These are phyloP conservation scores for Ottelia alismoides DNA, from an alignment of 106 monocot genomes.

Conservation along the genomic window DNA sequence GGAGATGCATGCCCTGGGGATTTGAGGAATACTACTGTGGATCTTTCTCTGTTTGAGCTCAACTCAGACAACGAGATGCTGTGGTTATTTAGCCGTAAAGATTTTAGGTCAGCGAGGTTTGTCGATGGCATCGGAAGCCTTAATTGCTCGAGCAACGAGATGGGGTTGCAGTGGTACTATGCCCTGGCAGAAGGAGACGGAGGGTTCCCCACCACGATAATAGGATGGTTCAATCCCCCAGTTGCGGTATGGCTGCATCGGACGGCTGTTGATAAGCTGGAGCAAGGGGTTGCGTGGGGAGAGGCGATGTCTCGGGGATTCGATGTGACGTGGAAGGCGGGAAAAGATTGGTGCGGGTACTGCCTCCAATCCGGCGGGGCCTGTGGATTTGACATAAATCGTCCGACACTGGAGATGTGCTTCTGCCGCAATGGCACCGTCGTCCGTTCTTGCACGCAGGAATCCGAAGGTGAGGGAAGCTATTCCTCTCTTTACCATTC, in stretches of 20 bases:
- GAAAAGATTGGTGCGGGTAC: slow-evolving; percentile 4
- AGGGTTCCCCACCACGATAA: background rate
- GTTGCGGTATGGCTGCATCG: background rate
- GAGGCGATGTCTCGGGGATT: slow-evolving; percentile 5
- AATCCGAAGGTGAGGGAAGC: too few relatives aligned
- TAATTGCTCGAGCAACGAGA: background rate
- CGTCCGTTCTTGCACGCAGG: background rate
- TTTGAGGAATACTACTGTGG: background rate
- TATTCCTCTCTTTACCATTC: too few relatives aligned
- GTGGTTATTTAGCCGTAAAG: slow-evolving; percentile 9
- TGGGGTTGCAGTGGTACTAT: too few relatives aligned
- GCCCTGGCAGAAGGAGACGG: too few relatives aligned
- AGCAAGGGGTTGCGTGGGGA: too few relatives aligned
- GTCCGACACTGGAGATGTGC: background rate
- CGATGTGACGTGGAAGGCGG: slow-evolving; percentile 5
- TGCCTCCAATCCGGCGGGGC: slow-evolving; percentile 12
- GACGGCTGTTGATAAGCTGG: background rate
- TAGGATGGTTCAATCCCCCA: background rate
- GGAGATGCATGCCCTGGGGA: background rate
- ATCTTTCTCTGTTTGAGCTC: slow-evolving; percentile 2
- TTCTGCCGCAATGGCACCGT: background rate
- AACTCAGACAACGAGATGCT: background rate
- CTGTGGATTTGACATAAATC: slow-evolving; percentile 1
- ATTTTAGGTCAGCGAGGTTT: background rate
- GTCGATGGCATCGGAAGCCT: background rate